A percentile compares a stretch with the other conserved stretches of the same genome.
Evolutionary conservation across 306 rosid genomes (phyloP).

Genomic region (Fragaria vesca): DNA sequence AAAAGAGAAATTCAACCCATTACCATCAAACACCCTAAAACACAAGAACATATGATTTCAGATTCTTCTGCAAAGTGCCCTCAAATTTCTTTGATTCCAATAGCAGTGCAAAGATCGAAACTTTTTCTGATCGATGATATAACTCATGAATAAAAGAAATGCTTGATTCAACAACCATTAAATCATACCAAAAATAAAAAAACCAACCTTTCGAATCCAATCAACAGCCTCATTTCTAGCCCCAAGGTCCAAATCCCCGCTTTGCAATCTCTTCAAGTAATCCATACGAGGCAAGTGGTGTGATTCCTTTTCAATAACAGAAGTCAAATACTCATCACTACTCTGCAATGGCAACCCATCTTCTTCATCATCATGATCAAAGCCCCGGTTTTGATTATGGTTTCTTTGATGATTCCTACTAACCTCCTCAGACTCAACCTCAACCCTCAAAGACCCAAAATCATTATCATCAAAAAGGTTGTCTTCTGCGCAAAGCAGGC

Average conservation of each 20-base stretch:
- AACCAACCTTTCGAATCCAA: constrained; percentile 88
- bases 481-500: constrained; percentile 84
- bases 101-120: not conserved
- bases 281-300: constrained; percentile 52
- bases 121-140: not conserved
- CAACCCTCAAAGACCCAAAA: constrained; percentile 30
- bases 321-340: constrained; percentile 67
- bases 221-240: constrained; percentile 71
- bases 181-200: not conserved
- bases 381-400: constrained; percentile 23
- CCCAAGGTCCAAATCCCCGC: constrained; percentile 65
- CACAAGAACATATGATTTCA: not conserved
- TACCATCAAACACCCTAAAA: not conserved
- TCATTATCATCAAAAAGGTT: constrained; percentile 56
- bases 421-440: constrained; percentile 36
- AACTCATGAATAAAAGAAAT: not conserved
- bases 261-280: constrained; percentile 55
- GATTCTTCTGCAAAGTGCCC: not conserved
- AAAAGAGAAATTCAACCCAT: constrained; percentile 1
- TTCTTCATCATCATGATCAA: constrained; percentile 28
- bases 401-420: constrained; percentile 32
- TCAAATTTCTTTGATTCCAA: not conserved
- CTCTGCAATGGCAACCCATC: constrained; percentile 60
- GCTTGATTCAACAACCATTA: not conserved
- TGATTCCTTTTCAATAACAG: constrained; percentile 61